Evolutionary conservation across 2,329 filamentous ascomycete genomes (phyloP).

Genomic region (Aspergillus novofumigatus): DNA sequence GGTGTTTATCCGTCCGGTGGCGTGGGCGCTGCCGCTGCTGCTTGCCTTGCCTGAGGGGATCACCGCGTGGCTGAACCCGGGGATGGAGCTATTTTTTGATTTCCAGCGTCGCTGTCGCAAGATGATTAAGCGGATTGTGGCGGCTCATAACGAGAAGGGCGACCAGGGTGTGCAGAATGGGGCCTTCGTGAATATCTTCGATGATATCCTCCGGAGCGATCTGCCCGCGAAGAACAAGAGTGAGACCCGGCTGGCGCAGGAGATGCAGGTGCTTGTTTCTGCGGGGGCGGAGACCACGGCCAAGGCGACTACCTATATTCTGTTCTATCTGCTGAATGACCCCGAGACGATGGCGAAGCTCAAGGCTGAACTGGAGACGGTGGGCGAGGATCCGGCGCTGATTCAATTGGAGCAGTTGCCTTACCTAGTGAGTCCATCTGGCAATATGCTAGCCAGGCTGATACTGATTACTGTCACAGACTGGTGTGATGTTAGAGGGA

Average conservation of each 20-base stretch:
- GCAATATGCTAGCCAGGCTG: conserved; percentile 1
- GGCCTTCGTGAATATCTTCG: conserved; percentile 23
- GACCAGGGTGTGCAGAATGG: background rate
- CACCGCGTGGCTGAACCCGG: conserved; percentile 17
- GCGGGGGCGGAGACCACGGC: conserved; percentile 35
- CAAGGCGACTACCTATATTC: conserved; percentile 17
- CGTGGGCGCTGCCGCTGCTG: conserved; percentile 18
- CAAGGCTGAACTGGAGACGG: conserved; percentile 14
- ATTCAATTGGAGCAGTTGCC: conserved; percentile 26
- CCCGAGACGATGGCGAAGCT: conserved; percentile 14
- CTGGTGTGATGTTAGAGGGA: conserved; percentile 26
- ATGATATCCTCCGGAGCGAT: conserved; percentile 24
- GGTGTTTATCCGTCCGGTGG: conserved; percentile 19
- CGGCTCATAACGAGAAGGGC: conserved; percentile 3
- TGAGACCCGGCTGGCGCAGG: conserved; percentile 26
- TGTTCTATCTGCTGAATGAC: conserved; percentile 20
- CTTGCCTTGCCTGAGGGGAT: conserved; percentile 16
- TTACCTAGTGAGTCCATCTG: conserved; percentile 19
- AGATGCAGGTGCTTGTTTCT: conserved; percentile 25
- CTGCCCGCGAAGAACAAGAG: conserved; percentile 34
- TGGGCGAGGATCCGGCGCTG: conserved; percentile 13
- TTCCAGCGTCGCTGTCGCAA: conserved; percentile 15
- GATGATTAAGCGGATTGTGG: conserved; percentile 10
- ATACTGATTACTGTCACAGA: conserved; percentile 12
- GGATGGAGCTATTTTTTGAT: conserved; percentile 18